phyloP scores from a whole-genome alignment of 164 flowering plant genomes.

The grape (Vitis vinifera) region DNA sequence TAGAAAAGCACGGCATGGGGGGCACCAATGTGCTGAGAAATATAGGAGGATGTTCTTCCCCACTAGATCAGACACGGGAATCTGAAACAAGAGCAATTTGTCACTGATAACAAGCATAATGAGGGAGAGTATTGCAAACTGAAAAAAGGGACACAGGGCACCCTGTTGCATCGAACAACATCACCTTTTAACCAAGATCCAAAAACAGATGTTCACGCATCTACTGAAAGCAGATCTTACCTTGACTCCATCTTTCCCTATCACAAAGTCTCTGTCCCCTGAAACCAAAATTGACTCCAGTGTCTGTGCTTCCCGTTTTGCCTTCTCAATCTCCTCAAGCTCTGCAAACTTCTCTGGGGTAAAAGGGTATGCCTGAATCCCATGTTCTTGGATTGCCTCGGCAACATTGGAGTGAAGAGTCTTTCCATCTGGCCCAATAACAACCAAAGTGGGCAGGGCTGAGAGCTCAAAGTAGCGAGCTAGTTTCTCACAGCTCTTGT shows the following conservation, averaged over 20 bases:
- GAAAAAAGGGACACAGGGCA: not conserved
- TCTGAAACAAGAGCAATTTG: conserved; percentile 15
- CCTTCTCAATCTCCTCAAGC: conserved; percentile 52
- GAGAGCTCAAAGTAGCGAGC: too few relatives aligned
- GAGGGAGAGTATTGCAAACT: conserved; percentile 24
- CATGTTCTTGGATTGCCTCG: too few relatives aligned
- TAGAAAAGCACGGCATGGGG: conserved; percentile 63
- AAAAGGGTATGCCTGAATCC: conserved; percentile 27
- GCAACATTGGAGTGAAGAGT: too few relatives aligned
- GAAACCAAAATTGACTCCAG: conserved; percentile 55
- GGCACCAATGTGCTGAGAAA: conserved; percentile 79
- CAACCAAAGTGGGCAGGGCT: too few relatives aligned
- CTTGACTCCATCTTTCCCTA: conserved; percentile 46
- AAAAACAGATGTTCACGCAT: not conserved
- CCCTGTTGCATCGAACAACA: not conserved
- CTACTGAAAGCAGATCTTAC: conserved; percentile 19
- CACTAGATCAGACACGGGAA: conserved; percentile 57
- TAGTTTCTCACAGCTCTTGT: too few relatives aligned
- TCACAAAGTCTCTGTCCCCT: conserved; percentile 46
- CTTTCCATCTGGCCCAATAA: too few relatives aligned
- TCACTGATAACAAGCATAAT: not conserved
- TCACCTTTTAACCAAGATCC: too few relatives aligned
- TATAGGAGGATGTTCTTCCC: conserved; percentile 68
- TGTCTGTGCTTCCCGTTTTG: conserved; percentile 42
- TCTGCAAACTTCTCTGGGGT: conserved; percentile 48